phyloP scores from a whole-genome alignment of 139 green algal genomes.

The Dunaliella sp. region DNA sequence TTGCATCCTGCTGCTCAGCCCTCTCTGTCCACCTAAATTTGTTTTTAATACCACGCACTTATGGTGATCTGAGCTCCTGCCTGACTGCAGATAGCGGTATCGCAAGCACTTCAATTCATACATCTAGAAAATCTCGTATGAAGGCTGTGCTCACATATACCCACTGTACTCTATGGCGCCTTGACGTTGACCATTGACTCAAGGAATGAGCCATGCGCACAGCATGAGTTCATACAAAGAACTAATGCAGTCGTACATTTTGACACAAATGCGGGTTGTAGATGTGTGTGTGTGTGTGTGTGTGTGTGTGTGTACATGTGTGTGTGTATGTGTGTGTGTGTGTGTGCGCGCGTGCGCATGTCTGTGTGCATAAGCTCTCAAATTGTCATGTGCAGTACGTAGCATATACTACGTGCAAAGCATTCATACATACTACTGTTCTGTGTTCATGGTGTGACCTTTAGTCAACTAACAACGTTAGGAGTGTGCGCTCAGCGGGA shows the following conservation, averaged over 20 bases:
- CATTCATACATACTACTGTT: too few relatives aligned
- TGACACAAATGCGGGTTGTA: not conserved
- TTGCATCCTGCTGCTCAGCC: too few relatives aligned
- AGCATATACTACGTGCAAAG: too few relatives aligned
- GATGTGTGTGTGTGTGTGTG: not conserved
- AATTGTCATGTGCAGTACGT: too few relatives aligned
- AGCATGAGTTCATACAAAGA: not conserved
- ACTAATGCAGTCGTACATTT: not conserved
- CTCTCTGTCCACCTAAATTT: too few relatives aligned
- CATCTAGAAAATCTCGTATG: too few relatives aligned
- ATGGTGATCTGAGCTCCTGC: constrained; percentile 86
- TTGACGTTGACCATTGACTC: too few relatives aligned
- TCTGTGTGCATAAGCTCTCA: not conserved
- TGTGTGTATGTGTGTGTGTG: not conserved
- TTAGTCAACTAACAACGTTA: too few relatives aligned
- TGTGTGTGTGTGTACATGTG: not conserved
- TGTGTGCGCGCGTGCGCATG: not conserved
- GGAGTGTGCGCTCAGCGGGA: too few relatives aligned
- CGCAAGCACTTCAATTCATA: not conserved
- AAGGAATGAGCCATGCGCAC: not conserved
- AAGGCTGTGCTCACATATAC: too few relatives aligned
- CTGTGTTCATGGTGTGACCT: too few relatives aligned
- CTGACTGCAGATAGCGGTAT: constrained; percentile 28
- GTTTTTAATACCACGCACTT: constrained; percentile 96
- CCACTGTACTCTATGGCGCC: too few relatives aligned